These are phyloP conservation scores for Rhodotorula sp. DNA, from an alignment of 1,284 basidiomycete species.

Conservation along the genomic window DNA sequence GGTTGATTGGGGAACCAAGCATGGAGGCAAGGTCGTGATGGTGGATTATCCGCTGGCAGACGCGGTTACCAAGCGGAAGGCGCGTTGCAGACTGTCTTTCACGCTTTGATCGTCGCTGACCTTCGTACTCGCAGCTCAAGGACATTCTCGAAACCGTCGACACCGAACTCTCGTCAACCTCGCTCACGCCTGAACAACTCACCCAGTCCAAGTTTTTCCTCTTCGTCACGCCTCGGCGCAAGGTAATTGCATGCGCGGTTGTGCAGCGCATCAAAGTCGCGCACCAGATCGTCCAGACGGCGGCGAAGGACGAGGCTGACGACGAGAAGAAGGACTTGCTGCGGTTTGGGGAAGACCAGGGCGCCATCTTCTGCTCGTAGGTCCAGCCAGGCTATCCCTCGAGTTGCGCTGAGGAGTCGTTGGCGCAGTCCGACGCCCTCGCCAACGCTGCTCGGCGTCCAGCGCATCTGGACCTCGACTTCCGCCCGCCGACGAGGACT, in stretches of 20 bases:
- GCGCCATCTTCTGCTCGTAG: slow-evolving; percentile 53
- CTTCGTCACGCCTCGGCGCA: slow-evolving; percentile 48
- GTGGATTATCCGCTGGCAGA: slow-evolving; percentile 45
- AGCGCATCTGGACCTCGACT: slow-evolving; percentile 53
- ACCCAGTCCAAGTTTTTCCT: slow-evolving; percentile 51
- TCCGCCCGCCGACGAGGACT: slow-evolving; percentile 48
- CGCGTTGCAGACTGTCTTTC: neutral
- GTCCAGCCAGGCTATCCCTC: slow-evolving; percentile 26
- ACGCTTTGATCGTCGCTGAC: neutral
- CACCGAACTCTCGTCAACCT: slow-evolving; percentile 50
- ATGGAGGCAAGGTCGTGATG: slow-evolving; percentile 46
- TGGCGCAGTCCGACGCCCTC: slow-evolving; percentile 47
- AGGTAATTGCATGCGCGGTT: slow-evolving; percentile 51
- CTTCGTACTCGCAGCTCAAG: slow-evolving; percentile 42
- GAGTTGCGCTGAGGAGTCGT: neutral
- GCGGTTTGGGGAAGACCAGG: slow-evolving; percentile 46
- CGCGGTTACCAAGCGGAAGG: slow-evolving; percentile 41
- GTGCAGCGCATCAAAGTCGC: slow-evolving; percentile 52
- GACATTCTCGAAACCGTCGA: slow-evolving; percentile 52
- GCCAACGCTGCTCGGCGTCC: slow-evolving; percentile 52
- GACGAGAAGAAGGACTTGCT: slow-evolving; percentile 12
- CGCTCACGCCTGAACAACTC: slow-evolving; percentile 48
- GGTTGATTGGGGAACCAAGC: slow-evolving; percentile 38
- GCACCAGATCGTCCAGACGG: slow-evolving; percentile 46
- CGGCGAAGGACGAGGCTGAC: slow-evolving; percentile 1